Evolutionary conservation across 2,329 filamentous ascomycete genomes (phyloP).

Genomic region (Alternaria novae-zelandiae): DNA sequence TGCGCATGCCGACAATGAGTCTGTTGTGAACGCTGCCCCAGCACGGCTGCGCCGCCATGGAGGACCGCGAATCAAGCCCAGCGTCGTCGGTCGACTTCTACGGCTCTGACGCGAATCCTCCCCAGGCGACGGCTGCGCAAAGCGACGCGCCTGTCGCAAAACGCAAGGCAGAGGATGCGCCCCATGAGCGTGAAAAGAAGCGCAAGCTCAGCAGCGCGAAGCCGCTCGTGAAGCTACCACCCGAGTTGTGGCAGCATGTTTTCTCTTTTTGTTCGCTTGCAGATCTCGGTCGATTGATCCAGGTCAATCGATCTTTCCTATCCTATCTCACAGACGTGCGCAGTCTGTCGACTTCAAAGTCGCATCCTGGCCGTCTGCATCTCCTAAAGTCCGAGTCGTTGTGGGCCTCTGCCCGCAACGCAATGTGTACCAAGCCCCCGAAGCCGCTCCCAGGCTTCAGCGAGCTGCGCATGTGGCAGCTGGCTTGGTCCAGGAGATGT

Average conservation of each 20-base stretch:
- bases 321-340: constrained; percentile 49
- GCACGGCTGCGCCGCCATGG: constrained; percentile 33
- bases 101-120: constrained; percentile 31
- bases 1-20: constrained; percentile 31
- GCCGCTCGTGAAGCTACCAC: constrained; percentile 56
- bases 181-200: constrained; percentile 39
- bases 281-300: constrained; percentile 68
- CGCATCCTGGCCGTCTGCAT: constrained; percentile 40
- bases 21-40: constrained; percentile 40
- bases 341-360: constrained; percentile 39
- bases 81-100: constrained; percentile 48
- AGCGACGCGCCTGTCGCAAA: constrained; percentile 28
- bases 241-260: constrained; percentile 73
- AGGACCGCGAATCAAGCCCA: constrained; percentile 41
- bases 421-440: constrained; percentile 71
- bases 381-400: constrained; percentile 67
- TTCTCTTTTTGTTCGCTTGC: constrained; percentile 71
- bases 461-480: constrained; percentile 78
- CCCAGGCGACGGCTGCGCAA: constrained; percentile 15
- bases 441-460: constrained; percentile 68
- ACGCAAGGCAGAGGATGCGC: constrained; percentile 44
- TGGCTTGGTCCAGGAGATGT: constrained; percentile 68
- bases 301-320: constrained; percentile 72
- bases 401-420: constrained; percentile 73
- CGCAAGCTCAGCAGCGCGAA: constrained; percentile 32